Evolutionary conservation across 495 filamentous ascomycete species (phyloP).

Genomic region (Neurospora sublineolata): DNA sequence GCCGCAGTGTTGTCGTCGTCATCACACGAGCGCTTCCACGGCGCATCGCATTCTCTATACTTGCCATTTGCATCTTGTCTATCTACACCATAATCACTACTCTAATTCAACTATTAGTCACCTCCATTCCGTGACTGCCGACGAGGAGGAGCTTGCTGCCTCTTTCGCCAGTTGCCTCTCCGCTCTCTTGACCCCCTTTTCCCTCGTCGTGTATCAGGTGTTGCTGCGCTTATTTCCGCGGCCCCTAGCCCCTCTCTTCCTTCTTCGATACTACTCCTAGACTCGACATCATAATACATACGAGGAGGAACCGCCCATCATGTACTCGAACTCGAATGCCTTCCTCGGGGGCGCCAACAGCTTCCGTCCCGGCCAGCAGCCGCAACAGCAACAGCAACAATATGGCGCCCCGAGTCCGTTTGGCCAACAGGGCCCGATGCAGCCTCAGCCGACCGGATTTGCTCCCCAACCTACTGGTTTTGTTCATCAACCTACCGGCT

Average conservation of each 20-base stretch:
- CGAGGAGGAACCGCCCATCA: slow-evolving; percentile 24
- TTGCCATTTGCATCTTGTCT: background rate
- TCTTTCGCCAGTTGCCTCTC: background rate
- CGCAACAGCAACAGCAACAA: slow-evolving; percentile 22
- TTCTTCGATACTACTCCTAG: background rate
- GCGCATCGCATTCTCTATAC: background rate
- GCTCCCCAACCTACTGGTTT: slow-evolving; percentile 50
- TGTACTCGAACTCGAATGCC: slow-evolving; percentile 83
- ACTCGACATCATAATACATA: background rate
- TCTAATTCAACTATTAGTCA: background rate
- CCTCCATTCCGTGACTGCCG: background rate
- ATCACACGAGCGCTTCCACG: background rate
- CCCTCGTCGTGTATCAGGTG: background rate
- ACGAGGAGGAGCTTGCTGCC: background rate
- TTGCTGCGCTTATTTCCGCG: background rate
- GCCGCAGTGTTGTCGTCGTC: background rate
- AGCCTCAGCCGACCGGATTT: slow-evolving; percentile 35
- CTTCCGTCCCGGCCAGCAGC: slow-evolving; percentile 55
- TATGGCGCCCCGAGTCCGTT: slow-evolving; percentile 42
- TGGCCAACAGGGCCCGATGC: slow-evolving; percentile 31
- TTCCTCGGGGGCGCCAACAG: slow-evolving; percentile 68
- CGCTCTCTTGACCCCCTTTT: background rate
- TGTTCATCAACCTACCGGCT: slow-evolving; percentile 42
- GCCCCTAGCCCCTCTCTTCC: background rate
- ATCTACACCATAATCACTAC: background rate